Conservation (phyloP, 805 yeast genomes). For the Tetrapisispora iriomotensis region DNA sequence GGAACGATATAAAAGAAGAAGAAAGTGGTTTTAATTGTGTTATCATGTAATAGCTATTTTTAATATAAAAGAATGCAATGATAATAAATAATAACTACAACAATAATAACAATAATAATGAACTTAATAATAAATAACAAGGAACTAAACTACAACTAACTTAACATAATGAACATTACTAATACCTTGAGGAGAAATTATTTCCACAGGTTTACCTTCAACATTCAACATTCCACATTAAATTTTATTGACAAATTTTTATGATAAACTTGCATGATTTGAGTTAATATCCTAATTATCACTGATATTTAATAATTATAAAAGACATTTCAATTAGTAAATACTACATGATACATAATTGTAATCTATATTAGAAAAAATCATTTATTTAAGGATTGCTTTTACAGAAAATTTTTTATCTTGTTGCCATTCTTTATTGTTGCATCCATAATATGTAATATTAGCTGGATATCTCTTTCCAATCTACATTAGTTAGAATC, state of each 20-base stretch:
- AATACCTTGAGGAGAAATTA: too few relatives aligned
- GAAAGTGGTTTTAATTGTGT: slow-evolving; percentile 30
- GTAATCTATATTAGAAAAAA: too few relatives aligned
- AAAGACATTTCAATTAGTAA: slow-evolving; percentile 1
- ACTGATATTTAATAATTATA: neutral
- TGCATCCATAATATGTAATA: too few relatives aligned
- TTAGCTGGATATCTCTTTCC: too few relatives aligned
- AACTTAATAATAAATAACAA: neutral
- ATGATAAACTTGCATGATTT: neutral
- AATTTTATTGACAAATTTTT: too few relatives aligned
- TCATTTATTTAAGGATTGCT: too few relatives aligned
- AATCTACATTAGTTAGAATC: too few relatives aligned
- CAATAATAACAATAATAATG: neutral
- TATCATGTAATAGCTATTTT: slow-evolving; percentile 32
- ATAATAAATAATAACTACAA: neutral
- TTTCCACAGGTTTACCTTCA: neutral
- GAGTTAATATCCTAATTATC: neutral
- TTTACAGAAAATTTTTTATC: neutral
- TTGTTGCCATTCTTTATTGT: too few relatives aligned
- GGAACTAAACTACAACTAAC: neutral
- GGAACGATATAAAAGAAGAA: slow-evolving; percentile 40
- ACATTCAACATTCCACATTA: too few relatives aligned
- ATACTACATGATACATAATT: too few relatives aligned
- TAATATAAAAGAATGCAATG: neutral
- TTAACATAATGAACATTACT: too few relatives aligned